Conservation (phyloP, 2,329 filamentous ascomycete genomes). For the Aspergillus brunneoviolaceus region DNA sequence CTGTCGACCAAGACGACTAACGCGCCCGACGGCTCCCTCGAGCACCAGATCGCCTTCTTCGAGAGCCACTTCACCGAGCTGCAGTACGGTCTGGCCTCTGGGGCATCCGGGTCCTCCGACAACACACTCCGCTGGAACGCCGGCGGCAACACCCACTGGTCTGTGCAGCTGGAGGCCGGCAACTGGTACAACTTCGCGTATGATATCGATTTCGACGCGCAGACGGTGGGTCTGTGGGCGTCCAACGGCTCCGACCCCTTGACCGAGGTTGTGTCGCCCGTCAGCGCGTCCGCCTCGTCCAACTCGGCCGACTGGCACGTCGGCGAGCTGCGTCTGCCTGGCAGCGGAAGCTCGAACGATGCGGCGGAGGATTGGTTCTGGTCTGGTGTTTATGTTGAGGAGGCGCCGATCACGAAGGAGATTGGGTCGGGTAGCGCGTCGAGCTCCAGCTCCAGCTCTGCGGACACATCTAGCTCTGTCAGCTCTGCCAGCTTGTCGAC, state of each 20-base stretch:
- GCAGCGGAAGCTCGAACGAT: conserved; percentile 55
- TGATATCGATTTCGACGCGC: conserved; percentile 65
- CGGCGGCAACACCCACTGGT: conserved; percentile 62
- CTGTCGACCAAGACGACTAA: conserved; percentile 61
- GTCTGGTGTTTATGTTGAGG: conserved; percentile 70
- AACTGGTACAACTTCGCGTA: conserved; percentile 77
- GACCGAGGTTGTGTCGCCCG: conserved; percentile 58
- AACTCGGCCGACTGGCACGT: conserved; percentile 74
- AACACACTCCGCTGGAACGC: conserved; percentile 65
- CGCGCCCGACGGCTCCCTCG: conserved; percentile 59
- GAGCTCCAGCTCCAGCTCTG: background rate
- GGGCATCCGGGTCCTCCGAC: conserved; percentile 49
- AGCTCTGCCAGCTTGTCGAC: background rate
- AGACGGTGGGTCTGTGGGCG: conserved; percentile 68
- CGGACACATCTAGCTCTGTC: background rate
- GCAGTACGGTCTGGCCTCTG: conserved; percentile 63
- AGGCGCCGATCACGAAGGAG: conserved; percentile 35
- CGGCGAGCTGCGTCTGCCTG: conserved; percentile 61
- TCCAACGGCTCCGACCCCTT: conserved; percentile 62
- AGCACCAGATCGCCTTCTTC: conserved; percentile 66
- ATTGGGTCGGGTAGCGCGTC: background rate
- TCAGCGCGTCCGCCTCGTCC: conserved; percentile 60
- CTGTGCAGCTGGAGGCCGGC: conserved; percentile 58
- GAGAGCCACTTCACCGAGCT: conserved; percentile 72
- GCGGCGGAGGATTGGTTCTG: conserved; percentile 67